Evolutionary conservation across 83 land plant species (phyloP).

Genomic region (Picea engelmannii): DNA sequence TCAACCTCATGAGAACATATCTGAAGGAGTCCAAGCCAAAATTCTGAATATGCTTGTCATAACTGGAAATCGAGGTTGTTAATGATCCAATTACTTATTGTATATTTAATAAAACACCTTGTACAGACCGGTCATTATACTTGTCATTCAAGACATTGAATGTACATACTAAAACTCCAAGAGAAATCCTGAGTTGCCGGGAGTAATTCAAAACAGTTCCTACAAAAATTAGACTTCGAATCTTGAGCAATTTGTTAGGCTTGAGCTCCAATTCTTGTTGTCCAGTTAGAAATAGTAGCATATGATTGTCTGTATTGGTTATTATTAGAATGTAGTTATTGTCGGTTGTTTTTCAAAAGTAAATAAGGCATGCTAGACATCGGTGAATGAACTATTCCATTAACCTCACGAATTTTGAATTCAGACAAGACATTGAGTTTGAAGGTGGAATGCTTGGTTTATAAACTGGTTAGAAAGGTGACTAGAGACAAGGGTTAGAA

Average conservation of each 20-base stretch:
- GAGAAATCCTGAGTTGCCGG: not conserved
- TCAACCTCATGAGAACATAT: too few relatives aligned
- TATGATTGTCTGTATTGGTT: too few relatives aligned
- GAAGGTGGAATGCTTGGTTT: not conserved
- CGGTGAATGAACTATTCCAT: not conserved
- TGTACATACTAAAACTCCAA: not conserved
- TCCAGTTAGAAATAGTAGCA: too few relatives aligned
- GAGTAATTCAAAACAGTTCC: not conserved
- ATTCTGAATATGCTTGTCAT: not conserved
- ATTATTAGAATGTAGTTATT: too few relatives aligned
- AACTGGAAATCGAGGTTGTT: not conserved
- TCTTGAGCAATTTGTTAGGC: not conserved
- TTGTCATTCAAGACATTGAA: not conserved
- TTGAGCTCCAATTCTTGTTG: not conserved
- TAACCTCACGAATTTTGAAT: too few relatives aligned
- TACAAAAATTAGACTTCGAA: too few relatives aligned
- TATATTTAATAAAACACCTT: not conserved
- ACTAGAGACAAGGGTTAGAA: slow-evolving; percentile 86
- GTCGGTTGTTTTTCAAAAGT: too few relatives aligned
- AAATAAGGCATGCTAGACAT: too few relatives aligned
- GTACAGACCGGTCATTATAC: not conserved
- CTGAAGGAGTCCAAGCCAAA: too few relatives aligned
- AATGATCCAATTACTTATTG: not conserved
- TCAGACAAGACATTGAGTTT: not conserved
- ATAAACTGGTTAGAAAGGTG: slow-evolving; percentile 67